Evolutionary conservation across 805 yeast species (phyloP).

Genomic region (Candida saitoana): DNA sequence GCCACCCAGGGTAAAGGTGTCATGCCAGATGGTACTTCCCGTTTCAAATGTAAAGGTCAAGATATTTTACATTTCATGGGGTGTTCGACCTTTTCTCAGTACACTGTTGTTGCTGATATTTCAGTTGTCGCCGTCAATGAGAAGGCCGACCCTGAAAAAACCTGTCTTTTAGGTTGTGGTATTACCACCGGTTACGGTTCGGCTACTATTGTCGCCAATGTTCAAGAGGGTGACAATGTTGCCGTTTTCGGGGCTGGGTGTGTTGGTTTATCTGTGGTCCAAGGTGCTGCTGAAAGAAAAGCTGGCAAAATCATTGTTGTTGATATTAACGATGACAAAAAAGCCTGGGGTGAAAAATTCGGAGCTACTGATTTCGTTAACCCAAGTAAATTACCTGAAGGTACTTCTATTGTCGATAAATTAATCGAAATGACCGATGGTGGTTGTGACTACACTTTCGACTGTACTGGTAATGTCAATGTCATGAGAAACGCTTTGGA

Average conservation of each 20-base stretch:
- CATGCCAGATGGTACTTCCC: slow-evolving; percentile 96
- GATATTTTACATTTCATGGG: slow-evolving; percentile 94
- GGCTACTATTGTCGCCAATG: slow-evolving; percentile 88
- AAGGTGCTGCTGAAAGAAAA: slow-evolving; percentile 83
- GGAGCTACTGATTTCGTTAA: slow-evolving; percentile 96
- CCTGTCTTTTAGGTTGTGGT: slow-evolving; percentile 96
- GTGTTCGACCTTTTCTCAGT: slow-evolving; percentile 93
- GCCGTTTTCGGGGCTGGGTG: slow-evolving; percentile 98
- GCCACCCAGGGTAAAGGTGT: slow-evolving; percentile 98
- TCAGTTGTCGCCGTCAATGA: slow-evolving; percentile 90
- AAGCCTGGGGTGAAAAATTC: slow-evolving; percentile 79
- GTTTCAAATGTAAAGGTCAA: slow-evolving; percentile 86
- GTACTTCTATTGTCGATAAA: slow-evolving; percentile 73
- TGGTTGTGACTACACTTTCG: slow-evolving; percentile 93
- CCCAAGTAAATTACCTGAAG: slow-evolving; percentile 72
- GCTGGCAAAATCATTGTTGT: slow-evolving; percentile 81
- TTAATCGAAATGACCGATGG: slow-evolving; percentile 91
- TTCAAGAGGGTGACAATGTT: slow-evolving; percentile 85
- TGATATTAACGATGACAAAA: slow-evolving; percentile 81
- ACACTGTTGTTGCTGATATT: slow-evolving; percentile 96
- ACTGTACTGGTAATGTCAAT: slow-evolving; percentile 93
- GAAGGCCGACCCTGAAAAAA: slow-evolving; percentile 76
- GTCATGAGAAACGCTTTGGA: slow-evolving; percentile 97
- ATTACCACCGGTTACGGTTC: slow-evolving; percentile 99
- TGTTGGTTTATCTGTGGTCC: slow-evolving; percentile 93